A percentile compares a stretch with the other conserved stretches of the same genome.
Conservation (phyloP, 1,284 basidiomycete species). For the Clitocybe nebularis region DNA sequence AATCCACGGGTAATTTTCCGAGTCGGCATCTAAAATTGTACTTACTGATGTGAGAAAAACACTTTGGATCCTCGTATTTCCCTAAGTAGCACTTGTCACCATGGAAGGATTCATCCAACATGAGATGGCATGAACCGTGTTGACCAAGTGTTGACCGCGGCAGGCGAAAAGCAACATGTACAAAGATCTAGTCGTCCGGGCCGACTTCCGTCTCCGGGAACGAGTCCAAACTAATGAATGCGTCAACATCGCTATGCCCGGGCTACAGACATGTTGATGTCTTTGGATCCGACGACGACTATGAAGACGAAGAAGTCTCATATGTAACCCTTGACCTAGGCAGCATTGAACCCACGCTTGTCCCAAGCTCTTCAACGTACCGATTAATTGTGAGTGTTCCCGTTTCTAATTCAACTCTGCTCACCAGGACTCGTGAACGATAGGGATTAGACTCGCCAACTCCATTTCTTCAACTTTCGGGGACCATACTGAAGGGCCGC, state of each 20-base stretch:
- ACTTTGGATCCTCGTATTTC: no score
- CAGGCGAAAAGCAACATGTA: no score
- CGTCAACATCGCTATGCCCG: constrained; percentile 29
- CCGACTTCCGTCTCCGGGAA: no score
- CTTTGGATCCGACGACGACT: constrained; percentile 58
- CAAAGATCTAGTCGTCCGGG: no score
- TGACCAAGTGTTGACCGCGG: no score
- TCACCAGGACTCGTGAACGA: background rate
- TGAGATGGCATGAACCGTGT: no score
- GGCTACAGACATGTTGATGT: constrained; percentile 60
- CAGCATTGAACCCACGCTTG: constrained; percentile 64
- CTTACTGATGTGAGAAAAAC: no score
- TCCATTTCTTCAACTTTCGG: constrained; percentile 70
- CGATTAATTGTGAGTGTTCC: constrained; percentile 60
- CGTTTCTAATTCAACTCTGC: background rate
- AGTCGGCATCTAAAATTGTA: no score
- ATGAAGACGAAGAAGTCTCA: constrained; percentile 57
- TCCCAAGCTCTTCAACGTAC: constrained; percentile 64
- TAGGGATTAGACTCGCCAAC: constrained; percentile 74
- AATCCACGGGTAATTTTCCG: no score
- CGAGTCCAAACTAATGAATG: no score
- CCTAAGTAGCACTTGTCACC: no score
- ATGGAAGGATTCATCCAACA: no score
- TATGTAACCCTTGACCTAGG: constrained; percentile 74
- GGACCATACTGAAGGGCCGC: constrained; percentile 64